Conservation (phyloP, 257 asterid species). For the Jacaranda mimosifolia region DNA sequence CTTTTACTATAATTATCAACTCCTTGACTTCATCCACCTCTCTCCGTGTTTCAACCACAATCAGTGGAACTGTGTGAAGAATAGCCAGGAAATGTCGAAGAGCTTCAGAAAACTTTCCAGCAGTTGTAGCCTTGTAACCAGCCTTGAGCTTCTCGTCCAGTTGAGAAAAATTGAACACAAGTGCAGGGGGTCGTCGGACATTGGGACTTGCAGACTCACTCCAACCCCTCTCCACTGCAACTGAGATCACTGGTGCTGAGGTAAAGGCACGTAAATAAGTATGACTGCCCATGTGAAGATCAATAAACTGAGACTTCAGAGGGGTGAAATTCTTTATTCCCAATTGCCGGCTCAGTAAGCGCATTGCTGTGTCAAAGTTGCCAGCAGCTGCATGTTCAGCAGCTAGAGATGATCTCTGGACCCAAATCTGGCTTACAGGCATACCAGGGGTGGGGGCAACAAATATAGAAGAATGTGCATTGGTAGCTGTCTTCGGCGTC, state of each 20-base stretch:
- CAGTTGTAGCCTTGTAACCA: conserved; percentile 75
- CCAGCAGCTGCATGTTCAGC: conserved; percentile 96
- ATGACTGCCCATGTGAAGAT: conserved; percentile 85
- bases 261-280: conserved; percentile 72
- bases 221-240: conserved; percentile 89
- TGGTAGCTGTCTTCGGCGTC: conserved; percentile 66
- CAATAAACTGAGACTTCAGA: conserved; percentile 61
- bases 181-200: conserved; percentile 88
- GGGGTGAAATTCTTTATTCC: conserved; percentile 79
- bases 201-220: conserved; percentile 72
- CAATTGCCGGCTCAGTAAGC: conserved; percentile 74
- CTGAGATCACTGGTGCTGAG: conserved; percentile 72
- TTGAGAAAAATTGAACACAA: conserved; percentile 64
- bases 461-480: conserved; percentile 66
- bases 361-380: conserved; percentile 89
- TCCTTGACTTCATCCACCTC: conserved; percentile 92
- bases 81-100: conserved; percentile 62
- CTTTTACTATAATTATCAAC: conserved; percentile 67
- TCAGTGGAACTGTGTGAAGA: conserved; percentile 79
- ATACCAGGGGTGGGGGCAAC: conserved; percentile 79
- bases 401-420: conserved; percentile 84
- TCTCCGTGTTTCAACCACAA: conserved; percentile 80
- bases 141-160: conserved; percentile 80
- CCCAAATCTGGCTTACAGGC: conserved; percentile 95
- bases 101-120: conserved; percentile 84